Conservation (phyloP, 2,329 filamentous ascomycete species). For the Aspergillus pseudoglaucus region DNA sequence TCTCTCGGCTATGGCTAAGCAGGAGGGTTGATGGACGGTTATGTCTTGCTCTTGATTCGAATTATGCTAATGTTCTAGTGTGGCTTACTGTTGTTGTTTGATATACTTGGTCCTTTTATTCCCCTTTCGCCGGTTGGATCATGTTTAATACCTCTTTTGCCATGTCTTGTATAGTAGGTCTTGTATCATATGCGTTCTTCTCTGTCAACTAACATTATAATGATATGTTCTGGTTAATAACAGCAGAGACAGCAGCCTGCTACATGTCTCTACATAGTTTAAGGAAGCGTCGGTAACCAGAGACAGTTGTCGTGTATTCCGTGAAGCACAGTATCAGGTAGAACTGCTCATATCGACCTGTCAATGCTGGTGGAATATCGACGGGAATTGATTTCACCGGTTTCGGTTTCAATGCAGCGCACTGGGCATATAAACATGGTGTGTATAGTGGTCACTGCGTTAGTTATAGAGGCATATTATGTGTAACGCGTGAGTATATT, state of each 20-base stretch:
- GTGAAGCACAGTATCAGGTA: not conserved
- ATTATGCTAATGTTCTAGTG: not conserved
- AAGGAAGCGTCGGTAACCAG: not conserved
- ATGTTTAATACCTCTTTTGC: not conserved
- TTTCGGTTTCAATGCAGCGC: too few relatives aligned
- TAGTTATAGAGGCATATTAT: too few relatives aligned
- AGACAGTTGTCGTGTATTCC: not conserved
- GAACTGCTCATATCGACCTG: too few relatives aligned
- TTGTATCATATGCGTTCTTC: not conserved
- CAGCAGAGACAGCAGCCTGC: not conserved
- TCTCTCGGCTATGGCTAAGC: slow-evolving; percentile 1
- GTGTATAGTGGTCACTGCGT: too few relatives aligned
- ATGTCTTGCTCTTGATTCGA: not conserved
- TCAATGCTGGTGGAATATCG: too few relatives aligned
- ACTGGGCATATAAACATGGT: too few relatives aligned
- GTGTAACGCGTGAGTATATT: too few relatives aligned
- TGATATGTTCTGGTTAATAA: not conserved
- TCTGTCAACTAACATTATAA: not conserved
- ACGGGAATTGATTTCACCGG: too few relatives aligned
- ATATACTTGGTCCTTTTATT: not conserved
- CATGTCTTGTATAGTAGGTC: not conserved
- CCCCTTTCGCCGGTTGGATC: not conserved
- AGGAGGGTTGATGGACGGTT: not conserved
- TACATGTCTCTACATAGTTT: not conserved
- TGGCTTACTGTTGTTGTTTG: not conserved